phyloP scores from a whole-genome alignment of 2,329 filamentous ascomycete species.

The Aspergillus sclerotialis region DNA sequence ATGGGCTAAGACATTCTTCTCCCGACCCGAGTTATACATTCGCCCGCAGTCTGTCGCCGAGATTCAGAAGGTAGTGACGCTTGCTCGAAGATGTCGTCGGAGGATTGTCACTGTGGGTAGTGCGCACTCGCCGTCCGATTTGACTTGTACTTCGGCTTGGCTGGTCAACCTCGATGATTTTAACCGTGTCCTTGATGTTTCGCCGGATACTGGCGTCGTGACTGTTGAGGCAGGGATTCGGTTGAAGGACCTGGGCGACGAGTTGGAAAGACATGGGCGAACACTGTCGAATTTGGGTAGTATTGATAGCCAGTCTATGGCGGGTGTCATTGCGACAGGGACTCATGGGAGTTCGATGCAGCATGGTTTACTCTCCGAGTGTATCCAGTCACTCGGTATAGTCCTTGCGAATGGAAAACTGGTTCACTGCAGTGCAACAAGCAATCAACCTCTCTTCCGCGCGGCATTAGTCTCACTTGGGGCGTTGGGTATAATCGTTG shows the following conservation, averaged over 20 bases:
- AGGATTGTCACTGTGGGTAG: conserved; percentile 82
- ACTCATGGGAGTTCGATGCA: conserved; percentile 83
- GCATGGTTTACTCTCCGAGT: conserved; percentile 79
- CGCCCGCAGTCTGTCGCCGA: conserved; percentile 72
- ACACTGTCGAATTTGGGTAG: conserved; percentile 89
- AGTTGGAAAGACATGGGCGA: conserved; percentile 67
- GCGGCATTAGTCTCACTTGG: conserved; percentile 83
- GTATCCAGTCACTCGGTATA: conserved; percentile 66
- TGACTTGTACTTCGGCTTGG: conserved; percentile 93
- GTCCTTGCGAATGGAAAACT: conserved; percentile 74
- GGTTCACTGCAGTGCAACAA: conserved; percentile 59
- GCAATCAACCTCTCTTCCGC: conserved; percentile 73
- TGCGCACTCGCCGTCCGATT: conserved; percentile 82
- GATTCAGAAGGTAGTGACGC: conserved; percentile 72
- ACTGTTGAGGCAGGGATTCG: conserved; percentile 85
- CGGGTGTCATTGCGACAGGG: conserved; percentile 84
- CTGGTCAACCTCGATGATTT: conserved; percentile 87
- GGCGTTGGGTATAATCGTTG: conserved; percentile 81
- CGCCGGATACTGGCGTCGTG: conserved; percentile 59
- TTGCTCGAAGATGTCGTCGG: conserved; percentile 73
- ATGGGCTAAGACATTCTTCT: conserved; percentile 91
- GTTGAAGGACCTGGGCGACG: conserved; percentile 64
- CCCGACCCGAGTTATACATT: conserved; percentile 82
- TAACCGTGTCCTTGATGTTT: conserved; percentile 63
- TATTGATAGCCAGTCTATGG: conserved; percentile 90